A percentile compares a stretch with the other conserved stretches of the same genome.
phyloP scores from a whole-genome alignment of 768 basidiomycete species.

The Paxillus ammoniavirescens region DNA sequence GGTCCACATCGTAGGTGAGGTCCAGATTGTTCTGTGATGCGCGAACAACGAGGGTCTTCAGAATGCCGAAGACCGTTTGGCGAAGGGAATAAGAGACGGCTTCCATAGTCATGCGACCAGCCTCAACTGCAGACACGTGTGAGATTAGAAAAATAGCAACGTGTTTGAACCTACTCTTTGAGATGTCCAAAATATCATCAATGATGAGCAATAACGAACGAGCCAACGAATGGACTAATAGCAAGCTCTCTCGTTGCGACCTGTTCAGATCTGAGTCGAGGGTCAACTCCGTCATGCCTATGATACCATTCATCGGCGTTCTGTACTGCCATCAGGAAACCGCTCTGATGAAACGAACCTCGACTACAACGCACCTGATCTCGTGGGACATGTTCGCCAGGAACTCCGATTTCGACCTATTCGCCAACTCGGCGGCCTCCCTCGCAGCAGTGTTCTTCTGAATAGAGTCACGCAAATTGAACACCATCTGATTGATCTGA shows the following conservation, averaged over 20 bases:
- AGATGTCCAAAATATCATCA: conserved; percentile 99
- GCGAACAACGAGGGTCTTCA: conserved; percentile 97
- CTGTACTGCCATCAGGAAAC: conserved; percentile 39
- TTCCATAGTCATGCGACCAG: conserved; percentile 99
- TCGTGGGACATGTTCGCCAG: conserved; percentile 99
- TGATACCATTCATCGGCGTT: conserved; percentile 99
- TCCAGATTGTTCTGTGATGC: conserved; percentile 96
- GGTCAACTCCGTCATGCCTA: conserved; percentile 99
- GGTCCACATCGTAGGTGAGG: conserved; percentile 93
- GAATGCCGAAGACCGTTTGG: conserved; percentile 95
- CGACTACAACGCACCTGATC: conserved; percentile 62
- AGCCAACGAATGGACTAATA: conserved; percentile 93
- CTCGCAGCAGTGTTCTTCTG: conserved; percentile 98
- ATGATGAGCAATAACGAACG: conserved; percentile 93
- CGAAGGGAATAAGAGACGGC: conserved; percentile 97
- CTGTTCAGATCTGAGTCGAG: conserved; percentile 94
- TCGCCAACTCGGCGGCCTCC: conserved; percentile 97
- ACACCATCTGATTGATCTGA: conserved; percentile 99
- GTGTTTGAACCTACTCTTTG: conserved; percentile 78
- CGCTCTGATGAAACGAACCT: neutral
- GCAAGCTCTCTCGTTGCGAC: conserved; percentile 91
- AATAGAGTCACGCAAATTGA: conserved; percentile 92
- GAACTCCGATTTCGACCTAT: conserved; percentile 95
- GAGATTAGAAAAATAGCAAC: neutral
- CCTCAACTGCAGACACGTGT: conserved; percentile 68